Conservation (phyloP, 768 basidiomycete genomes). For the Collybia mongolica region DNA sequence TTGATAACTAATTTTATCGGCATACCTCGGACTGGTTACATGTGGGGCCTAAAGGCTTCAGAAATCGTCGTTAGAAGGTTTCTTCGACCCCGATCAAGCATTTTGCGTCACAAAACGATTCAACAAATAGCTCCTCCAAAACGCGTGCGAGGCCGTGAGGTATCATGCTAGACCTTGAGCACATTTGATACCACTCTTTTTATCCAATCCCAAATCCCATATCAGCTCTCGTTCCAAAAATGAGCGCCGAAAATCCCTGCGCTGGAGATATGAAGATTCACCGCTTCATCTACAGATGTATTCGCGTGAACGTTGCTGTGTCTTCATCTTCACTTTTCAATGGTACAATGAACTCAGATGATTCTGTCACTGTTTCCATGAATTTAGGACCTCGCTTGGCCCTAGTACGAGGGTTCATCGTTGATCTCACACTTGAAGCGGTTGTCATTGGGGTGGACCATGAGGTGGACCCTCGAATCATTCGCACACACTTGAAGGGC, state of each 20-base stretch:
- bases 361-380: slow-evolving; percentile 84
- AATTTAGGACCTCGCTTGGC: slow-evolving; percentile 87
- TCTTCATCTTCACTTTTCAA: slow-evolving; percentile 41
- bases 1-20: too few species aligned
- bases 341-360: slow-evolving; percentile 76
- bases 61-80: too few species aligned
- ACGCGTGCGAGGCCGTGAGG: too few species aligned
- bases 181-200: too few species aligned
- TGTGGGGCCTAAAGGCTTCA: too few species aligned
- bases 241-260: slow-evolving; percentile 12
- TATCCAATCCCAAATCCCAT: too few species aligned
- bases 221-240: slow-evolving; percentile 36
- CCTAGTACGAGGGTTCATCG: slow-evolving; percentile 79
- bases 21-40: too few species aligned
- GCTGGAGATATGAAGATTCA: slow-evolving; percentile 59
- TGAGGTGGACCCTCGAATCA: slow-evolving; percentile 50
- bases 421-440: slow-evolving; percentile 60
- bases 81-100: too few species aligned
- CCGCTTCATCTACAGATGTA: slow-evolving; percentile 76
- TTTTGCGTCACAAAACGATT: too few species aligned
- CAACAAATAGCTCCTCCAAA: too few species aligned
- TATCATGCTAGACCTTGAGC: too few species aligned
- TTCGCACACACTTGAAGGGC: slow-evolving; percentile 37
- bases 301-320: slow-evolving; percentile 25
- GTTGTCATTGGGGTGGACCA: slow-evolving; percentile 86